Conservation (phyloP, 2,329 filamentous ascomycete genomes). For the Penicillium sp. region DNA sequence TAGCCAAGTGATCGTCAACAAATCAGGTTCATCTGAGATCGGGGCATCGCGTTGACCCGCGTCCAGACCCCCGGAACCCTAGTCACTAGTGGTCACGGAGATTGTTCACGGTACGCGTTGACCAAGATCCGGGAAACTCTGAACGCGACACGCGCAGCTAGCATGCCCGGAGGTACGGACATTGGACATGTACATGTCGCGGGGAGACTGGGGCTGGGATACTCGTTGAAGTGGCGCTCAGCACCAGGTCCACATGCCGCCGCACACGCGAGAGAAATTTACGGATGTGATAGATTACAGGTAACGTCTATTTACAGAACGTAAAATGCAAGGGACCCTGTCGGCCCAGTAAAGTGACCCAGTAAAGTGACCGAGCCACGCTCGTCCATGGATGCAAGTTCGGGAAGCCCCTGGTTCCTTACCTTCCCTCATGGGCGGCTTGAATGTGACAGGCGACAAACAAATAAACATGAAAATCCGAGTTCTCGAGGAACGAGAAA, state of each 20-base stretch:
- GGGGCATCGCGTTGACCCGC: slow-evolving; percentile 12
- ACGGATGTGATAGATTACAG: not conserved
- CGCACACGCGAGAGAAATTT: slow-evolving; percentile 7
- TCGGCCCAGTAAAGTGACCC: not conserved
- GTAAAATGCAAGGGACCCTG: not conserved
- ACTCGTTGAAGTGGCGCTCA: slow-evolving; percentile 17
- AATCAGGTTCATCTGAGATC: not conserved
- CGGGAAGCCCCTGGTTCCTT: slow-evolving; percentile 9
- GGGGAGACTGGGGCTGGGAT: slow-evolving; percentile 4
- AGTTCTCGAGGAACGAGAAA: not conserved
- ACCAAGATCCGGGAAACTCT: not conserved
- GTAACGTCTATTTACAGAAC: not conserved
- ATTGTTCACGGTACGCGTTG: not conserved
- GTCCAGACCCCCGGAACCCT: slow-evolving; percentile 15
- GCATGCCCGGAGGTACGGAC: not conserved
- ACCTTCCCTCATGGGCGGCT: slow-evolving; percentile 9
- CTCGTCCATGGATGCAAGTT: slow-evolving; percentile 8
- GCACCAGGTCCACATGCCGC: slow-evolving; percentile 23
- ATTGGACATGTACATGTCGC: not conserved
- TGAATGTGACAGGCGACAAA: not conserved
- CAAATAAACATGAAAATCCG: not conserved
- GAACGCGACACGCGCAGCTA: not conserved
- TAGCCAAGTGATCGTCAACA: not conserved
- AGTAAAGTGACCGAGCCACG: not conserved
- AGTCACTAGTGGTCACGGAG: not conserved